A percentile compares a stretch with the other conserved stretches of the same genome.
Conservation (phyloP, 345 rosid species). For the Kernera saxatilis region DNA sequence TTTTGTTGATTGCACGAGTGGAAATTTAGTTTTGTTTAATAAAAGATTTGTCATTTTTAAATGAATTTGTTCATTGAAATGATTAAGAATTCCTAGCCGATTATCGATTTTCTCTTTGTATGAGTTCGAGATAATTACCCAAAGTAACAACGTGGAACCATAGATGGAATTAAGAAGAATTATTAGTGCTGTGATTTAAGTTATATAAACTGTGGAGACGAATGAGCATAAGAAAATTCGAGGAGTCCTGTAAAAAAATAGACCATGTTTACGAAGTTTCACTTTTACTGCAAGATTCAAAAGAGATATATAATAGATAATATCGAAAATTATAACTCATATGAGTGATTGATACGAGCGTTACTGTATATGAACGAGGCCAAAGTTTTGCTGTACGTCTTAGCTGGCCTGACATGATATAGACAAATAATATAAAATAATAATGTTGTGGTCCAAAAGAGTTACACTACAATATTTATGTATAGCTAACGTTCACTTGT, state of each 20-base stretch:
- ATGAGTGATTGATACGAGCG: conserved; percentile 24
- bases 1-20: background rate
- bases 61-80: background rate
- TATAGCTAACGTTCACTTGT: conserved; percentile 14
- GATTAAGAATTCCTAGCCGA: background rate
- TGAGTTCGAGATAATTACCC: background rate
- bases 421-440: background rate
- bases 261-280: background rate
- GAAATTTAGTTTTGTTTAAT: background rate
- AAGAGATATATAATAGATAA: background rate
- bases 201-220: background rate
- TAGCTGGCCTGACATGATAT: conserved; percentile 29
- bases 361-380: conserved; percentile 9
- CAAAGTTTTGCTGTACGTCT: conserved; percentile 23
- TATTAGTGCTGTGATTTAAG: background rate
- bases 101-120: background rate
- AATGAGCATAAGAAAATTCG: background rate
- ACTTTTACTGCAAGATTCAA: background rate
- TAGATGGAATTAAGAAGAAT: background rate
- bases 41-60: background rate
- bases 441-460: conserved; percentile 19
- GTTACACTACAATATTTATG: background rate
- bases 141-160: background rate
- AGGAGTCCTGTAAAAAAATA: background rate
- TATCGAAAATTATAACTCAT: background rate